These are phyloP conservation scores for Mycena polygramma DNA, from an alignment of 768 basidiomycete species.

Conservation along the genomic window DNA sequence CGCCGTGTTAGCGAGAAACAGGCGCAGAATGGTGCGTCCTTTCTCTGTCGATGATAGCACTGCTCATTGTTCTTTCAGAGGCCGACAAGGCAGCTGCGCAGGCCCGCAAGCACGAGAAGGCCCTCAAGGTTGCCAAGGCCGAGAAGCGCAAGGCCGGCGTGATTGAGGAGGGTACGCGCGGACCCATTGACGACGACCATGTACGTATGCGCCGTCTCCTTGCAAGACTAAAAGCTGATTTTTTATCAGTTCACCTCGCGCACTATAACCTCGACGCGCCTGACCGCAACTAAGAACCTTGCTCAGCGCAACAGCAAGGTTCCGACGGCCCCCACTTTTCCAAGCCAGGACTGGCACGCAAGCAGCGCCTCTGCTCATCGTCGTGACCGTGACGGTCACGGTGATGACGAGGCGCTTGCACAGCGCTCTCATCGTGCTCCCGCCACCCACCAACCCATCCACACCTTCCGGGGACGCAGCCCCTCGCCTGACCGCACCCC, in stretches of 20 bases:
- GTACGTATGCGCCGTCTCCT: neutral
- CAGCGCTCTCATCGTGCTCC: neutral
- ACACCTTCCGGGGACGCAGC: neutral
- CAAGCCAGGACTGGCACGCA: neutral
- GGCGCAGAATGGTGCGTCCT: neutral
- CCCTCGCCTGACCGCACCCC: too few species aligned
- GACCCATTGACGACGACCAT: conserved; percentile 5
- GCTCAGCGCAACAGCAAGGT: conserved; percentile 20
- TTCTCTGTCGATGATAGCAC: neutral
- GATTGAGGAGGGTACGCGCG: conserved; percentile 5
- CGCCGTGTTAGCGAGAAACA: conserved; percentile 8
- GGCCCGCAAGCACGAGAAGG: conserved; percentile 2
- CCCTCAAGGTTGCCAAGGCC: neutral
- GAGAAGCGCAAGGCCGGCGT: conserved; percentile 8
- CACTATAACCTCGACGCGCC: neutral
- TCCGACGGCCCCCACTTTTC: neutral
- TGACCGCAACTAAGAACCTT: conserved; percentile 10
- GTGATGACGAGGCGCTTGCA: neutral
- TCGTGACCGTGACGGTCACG: conserved; percentile 4
- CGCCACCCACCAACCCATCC: neutral
- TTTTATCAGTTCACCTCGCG: neutral
- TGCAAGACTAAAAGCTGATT: too few species aligned
- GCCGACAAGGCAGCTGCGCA: neutral
- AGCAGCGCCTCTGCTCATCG: too few species aligned
- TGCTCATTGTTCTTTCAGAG: neutral